These are phyloP conservation scores for Fraxinus dipetala DNA, from an alignment of 305 asterid species.

Conservation along the genomic window DNA sequence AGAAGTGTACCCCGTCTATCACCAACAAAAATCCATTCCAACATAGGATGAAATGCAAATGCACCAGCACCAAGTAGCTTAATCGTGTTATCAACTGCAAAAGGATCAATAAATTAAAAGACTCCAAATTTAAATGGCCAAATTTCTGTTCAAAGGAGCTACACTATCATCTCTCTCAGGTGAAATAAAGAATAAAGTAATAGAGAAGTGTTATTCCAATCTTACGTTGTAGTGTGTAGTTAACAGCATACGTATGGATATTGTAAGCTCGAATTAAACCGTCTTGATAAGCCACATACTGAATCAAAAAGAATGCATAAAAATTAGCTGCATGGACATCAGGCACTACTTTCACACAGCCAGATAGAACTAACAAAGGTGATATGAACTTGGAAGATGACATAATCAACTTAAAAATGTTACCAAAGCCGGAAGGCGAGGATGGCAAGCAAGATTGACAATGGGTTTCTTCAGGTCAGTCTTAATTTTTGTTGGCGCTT, in stretches of 20 bases:
- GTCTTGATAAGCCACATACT: conserved; percentile 99
- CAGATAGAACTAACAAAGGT: conserved; percentile 19
- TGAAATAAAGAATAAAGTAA: conserved; percentile 20
- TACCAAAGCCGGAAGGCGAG: conserved; percentile 97
- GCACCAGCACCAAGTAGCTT: conserved; percentile 98
- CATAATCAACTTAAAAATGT: conserved; percentile 27
- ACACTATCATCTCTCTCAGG: conserved; percentile 18
- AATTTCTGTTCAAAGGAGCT: conserved; percentile 18
- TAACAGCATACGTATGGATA: conserved; percentile 89
- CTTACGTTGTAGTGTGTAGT: conserved; percentile 94
- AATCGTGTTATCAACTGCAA: conserved; percentile 95
- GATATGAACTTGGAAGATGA: conserved; percentile 14
- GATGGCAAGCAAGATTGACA: conserved; percentile 98
- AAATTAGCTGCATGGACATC: conserved; percentile 28
- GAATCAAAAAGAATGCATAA: conserved; percentile 32
- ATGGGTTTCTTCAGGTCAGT: conserved; percentile 98
- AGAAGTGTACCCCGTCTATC: conserved; percentile 97
- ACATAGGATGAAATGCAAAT: conserved; percentile 90
- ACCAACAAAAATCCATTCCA: conserved; percentile 98
- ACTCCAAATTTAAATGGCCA: conserved; percentile 20
- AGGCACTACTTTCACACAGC: conserved; percentile 8
- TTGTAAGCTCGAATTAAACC: conserved; percentile 97
- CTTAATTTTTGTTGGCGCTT: conserved; percentile 95
- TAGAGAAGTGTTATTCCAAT: conserved; percentile 21
- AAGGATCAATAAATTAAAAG: conserved; percentile 21